These are phyloP conservation scores for Trypanosoma platydactyli DNA, from an alignment of 208 protist species.

Conservation along the genomic window DNA sequence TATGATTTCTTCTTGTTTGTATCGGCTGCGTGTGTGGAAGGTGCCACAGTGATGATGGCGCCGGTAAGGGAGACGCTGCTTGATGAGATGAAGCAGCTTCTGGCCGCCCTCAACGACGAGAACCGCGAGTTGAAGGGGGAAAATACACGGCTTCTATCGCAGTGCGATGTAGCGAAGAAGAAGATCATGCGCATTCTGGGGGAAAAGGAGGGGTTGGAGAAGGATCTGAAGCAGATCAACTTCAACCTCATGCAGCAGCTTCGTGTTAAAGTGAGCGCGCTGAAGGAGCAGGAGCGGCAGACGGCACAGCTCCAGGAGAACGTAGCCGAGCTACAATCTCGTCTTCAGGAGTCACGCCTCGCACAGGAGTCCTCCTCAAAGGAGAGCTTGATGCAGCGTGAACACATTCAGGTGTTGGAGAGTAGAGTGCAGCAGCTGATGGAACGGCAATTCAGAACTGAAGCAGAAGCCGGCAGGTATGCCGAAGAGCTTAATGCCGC, in stretches of 20 bases:
- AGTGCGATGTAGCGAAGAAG: constrained; percentile 13
- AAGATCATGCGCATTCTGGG: not conserved
- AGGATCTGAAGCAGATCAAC: constrained; percentile 32
- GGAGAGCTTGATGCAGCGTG: constrained; percentile 20
- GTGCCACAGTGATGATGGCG: constrained; percentile 8
- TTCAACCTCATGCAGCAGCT: constrained; percentile 40
- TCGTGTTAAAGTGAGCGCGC: constrained; percentile 16
- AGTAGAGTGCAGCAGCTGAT: constrained; percentile 14
- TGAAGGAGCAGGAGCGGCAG: constrained; percentile 23
- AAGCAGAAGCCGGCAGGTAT: constrained; percentile 18
- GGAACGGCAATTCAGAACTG: constrained; percentile 15
- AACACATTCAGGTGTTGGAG: constrained; percentile 14
- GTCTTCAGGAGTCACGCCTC: constrained; percentile 25
- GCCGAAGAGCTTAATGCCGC: constrained; percentile 17
- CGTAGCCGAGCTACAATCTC: not conserved
- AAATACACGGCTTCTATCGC: constrained; percentile 22
- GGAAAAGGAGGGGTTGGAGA: constrained; percentile 24
- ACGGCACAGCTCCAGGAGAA: constrained; percentile 17
- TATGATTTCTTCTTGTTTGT: too few relatives aligned
- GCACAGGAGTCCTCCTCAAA: constrained; percentile 21
- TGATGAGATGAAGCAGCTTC: constrained; percentile 21
- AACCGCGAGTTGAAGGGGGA: constrained; percentile 30
- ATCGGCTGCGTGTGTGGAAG: not conserved
- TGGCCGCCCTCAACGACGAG: constrained; percentile 35
- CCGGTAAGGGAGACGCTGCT: constrained; percentile 16